Evolutionary conservation across 2,329 filamentous ascomycete species (phyloP).

Genomic region (Nemania serpens): DNA sequence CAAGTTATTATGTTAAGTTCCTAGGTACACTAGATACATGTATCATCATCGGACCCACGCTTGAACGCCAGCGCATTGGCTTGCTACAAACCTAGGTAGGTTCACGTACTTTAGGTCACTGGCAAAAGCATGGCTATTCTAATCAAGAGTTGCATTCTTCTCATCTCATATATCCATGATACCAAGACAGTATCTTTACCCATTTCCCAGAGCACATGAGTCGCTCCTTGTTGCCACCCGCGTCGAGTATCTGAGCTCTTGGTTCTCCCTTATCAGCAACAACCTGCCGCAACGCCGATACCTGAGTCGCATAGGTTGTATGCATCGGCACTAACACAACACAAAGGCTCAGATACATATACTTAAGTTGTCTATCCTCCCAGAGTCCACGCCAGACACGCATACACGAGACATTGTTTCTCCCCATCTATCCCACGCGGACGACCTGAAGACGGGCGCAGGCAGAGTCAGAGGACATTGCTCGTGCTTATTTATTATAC

Average conservation of each 20-base stretch:
- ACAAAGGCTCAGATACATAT: not conserved
- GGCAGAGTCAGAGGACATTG: not conserved
- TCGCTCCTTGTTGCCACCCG: constrained; percentile 10
- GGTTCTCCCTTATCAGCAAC: not conserved
- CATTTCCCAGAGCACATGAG: constrained; percentile 12
- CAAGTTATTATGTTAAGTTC: no score
- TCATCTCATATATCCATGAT: not conserved
- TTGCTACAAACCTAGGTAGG: not conserved
- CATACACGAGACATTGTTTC: not conserved
- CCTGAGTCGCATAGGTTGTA: not conserved
- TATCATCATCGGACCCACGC: constrained; percentile 16
- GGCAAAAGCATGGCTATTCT: constrained; percentile 1
- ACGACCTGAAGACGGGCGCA: not conserved
- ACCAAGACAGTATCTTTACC: not conserved
- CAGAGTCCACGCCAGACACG: not conserved
- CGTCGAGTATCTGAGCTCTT: not conserved
- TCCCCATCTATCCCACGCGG: not conserved
- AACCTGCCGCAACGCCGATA: not conserved
- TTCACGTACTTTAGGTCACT: not conserved
- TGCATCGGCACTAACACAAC: not conserved
- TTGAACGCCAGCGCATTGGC: constrained; percentile 14
- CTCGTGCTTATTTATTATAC: not conserved
- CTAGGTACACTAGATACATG: not conserved
- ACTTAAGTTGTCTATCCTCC: not conserved
- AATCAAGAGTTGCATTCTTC: not conserved